Evolutionary conservation across 139 green algal genomes (phyloP).

Genomic region (Chlamydomonas schloesseri): DNA sequence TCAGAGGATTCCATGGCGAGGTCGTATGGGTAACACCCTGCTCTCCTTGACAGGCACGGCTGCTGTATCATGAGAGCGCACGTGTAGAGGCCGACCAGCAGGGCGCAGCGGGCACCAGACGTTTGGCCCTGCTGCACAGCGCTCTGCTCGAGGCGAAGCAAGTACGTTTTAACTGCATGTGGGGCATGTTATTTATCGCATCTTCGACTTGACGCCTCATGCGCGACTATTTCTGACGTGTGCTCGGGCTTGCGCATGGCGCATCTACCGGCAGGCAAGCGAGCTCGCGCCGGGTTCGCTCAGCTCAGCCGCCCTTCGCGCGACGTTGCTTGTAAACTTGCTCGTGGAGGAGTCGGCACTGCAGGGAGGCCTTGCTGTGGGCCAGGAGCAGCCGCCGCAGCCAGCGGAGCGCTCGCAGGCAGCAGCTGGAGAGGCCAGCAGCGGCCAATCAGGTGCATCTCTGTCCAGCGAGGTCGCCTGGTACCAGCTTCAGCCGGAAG

Average conservation of each 20-base stretch:
- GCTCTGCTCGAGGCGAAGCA: conserved; percentile 51
- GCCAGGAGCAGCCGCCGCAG: conserved; percentile 25
- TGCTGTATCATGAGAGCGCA: conserved; percentile 77
- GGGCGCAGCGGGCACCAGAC: conserved; percentile 26
- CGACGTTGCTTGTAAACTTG: conserved; percentile 72
- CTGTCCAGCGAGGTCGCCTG: not conserved
- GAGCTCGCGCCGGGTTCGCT: conserved; percentile 64
- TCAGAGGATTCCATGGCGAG: too few relatives aligned
- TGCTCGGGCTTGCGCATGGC: not conserved
- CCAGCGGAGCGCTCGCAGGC: not conserved
- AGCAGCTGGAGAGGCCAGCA: not conserved
- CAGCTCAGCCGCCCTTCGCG: conserved; percentile 63
- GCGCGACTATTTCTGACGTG: not conserved
- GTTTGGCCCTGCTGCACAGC: conserved; percentile 65
- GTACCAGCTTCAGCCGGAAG: conserved; percentile 26
- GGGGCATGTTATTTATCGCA: not conserved
- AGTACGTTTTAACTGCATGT: not conserved
- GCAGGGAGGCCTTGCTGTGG: conserved; percentile 9
- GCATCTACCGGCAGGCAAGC: conserved; percentile 50
- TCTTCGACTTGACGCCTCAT: too few relatives aligned
- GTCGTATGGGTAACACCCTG: not conserved
- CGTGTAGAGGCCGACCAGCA: conserved; percentile 46
- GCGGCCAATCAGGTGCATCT: not conserved
- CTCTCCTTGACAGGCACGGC: conserved; percentile 56
- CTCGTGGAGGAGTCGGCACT: conserved; percentile 69